phyloP scores from a whole-genome alignment of 345 rosid species.

The Xanthoceras sorbifolium region DNA sequence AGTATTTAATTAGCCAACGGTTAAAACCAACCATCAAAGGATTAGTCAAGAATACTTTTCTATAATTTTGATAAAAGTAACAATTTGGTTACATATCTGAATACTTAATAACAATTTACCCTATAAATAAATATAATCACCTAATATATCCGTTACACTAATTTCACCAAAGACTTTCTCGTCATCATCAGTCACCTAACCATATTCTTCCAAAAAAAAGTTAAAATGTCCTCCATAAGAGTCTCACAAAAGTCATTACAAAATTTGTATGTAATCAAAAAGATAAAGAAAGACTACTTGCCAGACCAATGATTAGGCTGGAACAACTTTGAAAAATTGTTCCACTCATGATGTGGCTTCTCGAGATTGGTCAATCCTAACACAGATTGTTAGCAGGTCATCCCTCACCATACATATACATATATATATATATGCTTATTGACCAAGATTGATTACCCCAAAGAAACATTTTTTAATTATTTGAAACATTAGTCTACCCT shows the following conservation, averaged over 20 bases:
- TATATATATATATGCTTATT: too few species aligned
- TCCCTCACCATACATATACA: conserved; percentile 13
- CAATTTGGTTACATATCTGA: too few species aligned
- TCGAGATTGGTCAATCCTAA: conserved; percentile 11
- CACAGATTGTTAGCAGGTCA: conserved; percentile 14
- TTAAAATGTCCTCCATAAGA: too few species aligned
- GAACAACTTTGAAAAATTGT: background rate
- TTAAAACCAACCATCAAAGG: too few species aligned
- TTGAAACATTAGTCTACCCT: conserved; percentile 17
- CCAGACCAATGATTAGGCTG: background rate
- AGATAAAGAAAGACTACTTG: conserved; percentile 31
- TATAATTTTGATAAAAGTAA: too few species aligned
- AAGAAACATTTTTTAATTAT: background rate
- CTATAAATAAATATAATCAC: background rate
- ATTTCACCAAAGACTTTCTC: background rate
- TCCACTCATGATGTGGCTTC: background rate
- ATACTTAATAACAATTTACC: too few species aligned
- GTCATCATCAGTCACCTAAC: too few species aligned
- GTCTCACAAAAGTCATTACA: conserved; percentile 1
- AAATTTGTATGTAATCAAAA: background rate
- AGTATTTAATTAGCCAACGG: too few species aligned
- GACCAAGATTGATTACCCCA: conserved; percentile 21
- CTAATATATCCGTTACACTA: background rate
- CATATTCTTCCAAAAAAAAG: too few species aligned
- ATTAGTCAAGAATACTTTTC: too few species aligned